Evolutionary conservation across 768 basidiomycete species (phyloP), one percentile per base, ranked within the genome.

Genomic region (Glaciozyma antarctica): DNA sequence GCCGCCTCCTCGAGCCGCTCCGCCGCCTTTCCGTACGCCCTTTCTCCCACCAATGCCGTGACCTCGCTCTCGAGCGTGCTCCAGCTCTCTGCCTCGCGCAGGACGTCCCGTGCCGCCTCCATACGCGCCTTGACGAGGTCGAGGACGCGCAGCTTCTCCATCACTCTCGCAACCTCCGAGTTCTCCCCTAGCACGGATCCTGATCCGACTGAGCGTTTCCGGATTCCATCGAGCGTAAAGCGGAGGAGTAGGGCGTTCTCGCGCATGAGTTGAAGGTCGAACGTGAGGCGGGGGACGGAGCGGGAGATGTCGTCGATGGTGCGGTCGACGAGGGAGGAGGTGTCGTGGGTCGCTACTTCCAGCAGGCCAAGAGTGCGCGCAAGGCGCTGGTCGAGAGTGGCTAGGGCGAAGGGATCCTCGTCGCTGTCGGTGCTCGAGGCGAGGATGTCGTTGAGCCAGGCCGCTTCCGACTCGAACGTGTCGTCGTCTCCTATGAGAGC

Each of bases 51-150:
- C n/a, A 94, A 81, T 3, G 86, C 81, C 0, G 88, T 88, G 55
- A 95, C 87, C 77, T 99, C 95, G 44, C 87, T 82, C 75, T 98
- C 95, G 54, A 99, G 81, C 3, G 90, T 89, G 63, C 87, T 88
- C 95, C 95, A 99, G 70, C 87, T 89, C 79, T 98, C 93, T 17
- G 95, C 93, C 75, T 98, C 94, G 30, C 86, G 84, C 44, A 98
- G 78, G 22, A 97, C 91, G 67, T 90, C 90, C 43, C 92, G 81
- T 1, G 90, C 83, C 0, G 85, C 85, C 75, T 92, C 90, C 90
- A 99, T 92, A 26, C 87, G 81, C 28, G 79, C 79, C 74, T 91
- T 95, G 34, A 92, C 82, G 15, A 82, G 84, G 76, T 98, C 91
- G 48, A 98, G 81, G 52, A 85, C 80, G 60, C 85, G 84, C n/a